Conservation (phyloP, 371 early-diverging fungal genomes). For the Mortierella sp. region DNA sequence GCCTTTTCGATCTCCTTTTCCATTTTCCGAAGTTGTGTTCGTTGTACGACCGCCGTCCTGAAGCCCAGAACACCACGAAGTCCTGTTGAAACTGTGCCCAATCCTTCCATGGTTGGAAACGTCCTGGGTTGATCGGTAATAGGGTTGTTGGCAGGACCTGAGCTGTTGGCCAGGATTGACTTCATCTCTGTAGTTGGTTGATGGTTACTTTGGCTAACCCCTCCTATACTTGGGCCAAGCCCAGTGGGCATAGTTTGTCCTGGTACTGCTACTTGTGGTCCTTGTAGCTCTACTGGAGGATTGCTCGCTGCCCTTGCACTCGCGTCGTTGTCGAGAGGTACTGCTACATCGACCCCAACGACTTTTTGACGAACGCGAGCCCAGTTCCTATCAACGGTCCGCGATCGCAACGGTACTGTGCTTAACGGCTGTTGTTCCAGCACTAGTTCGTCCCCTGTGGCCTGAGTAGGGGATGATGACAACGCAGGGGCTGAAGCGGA, state of each 20-base stretch:
- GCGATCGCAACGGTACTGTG: constrained; percentile 8
- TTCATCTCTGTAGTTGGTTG: background rate
- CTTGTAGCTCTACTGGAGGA: background rate
- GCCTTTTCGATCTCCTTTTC: constrained; percentile 58
- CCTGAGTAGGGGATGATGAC: background rate
- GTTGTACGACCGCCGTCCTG: constrained; percentile 50
- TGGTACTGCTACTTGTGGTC: too few species aligned
- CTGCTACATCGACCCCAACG: constrained; percentile 23
- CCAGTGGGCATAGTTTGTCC: background rate
- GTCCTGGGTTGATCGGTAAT: constrained; percentile 18
- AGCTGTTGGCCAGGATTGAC: background rate
- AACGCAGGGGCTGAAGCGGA: background rate
- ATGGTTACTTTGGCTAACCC: background rate
- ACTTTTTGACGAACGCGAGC: constrained; percentile 54
- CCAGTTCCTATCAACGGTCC: constrained; percentile 49
- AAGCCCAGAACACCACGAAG: constrained; percentile 50
- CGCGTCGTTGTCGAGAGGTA: background rate
- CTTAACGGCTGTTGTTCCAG: constrained; percentile 3
- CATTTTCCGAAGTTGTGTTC: constrained; percentile 56
- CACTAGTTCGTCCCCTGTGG: background rate
- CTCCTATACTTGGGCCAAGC: background rate
- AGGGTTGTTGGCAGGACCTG: background rate
- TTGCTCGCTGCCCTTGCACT: background rate
- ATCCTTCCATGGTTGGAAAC: constrained; percentile 23
- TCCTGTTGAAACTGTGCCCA: constrained; percentile 35